Percentiles rank a stretch among this genome's conserved stretches.
phyloP scores from a whole-genome alignment of 306 rosid genomes.

The Leucaena leucocephala region DNA sequence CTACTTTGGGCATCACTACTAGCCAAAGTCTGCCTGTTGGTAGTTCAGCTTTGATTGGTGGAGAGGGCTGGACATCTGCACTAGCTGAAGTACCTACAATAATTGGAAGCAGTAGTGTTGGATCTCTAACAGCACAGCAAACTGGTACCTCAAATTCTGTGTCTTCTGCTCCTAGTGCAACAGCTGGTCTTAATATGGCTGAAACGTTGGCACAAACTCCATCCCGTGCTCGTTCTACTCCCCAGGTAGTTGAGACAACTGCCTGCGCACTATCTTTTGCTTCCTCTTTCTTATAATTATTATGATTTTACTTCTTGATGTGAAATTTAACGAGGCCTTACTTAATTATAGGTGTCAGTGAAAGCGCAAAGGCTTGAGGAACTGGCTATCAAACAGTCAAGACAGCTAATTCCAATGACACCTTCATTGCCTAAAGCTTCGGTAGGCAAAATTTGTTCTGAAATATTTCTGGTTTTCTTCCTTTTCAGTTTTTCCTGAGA shows the following conservation, averaged over 20 bases:
- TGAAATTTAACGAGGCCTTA: slow-evolving; percentile 30
- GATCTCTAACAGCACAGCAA: slow-evolving; percentile 64
- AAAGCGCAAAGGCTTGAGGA: slow-evolving; percentile 98
- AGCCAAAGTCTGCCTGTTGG: slow-evolving; percentile 81
- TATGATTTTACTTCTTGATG: slow-evolving; percentile 13
- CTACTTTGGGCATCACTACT: slow-evolving; percentile 71
- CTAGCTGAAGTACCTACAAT: slow-evolving; percentile 81
- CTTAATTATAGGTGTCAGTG: slow-evolving; percentile 58
- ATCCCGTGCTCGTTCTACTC: slow-evolving; percentile 67
- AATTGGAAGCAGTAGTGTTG: slow-evolving; percentile 66
- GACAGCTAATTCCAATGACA: slow-evolving; percentile 94
- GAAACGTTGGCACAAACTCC: slow-evolving; percentile 94
- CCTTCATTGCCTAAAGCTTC: slow-evolving; percentile 85
- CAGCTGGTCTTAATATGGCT: slow-evolving; percentile 94
- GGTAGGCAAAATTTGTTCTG: slow-evolving; percentile 54
- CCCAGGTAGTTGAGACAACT: slow-evolving; percentile 65
- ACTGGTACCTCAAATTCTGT: slow-evolving; percentile 53
- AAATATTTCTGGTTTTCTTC: slow-evolving; percentile 24
- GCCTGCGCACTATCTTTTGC: not conserved
- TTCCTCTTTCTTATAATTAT: slow-evolving; percentile 17
- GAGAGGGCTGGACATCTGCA: slow-evolving; percentile 97
- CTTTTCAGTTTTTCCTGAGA: not conserved
- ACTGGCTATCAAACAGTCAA: slow-evolving; percentile 91
- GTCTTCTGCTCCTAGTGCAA: slow-evolving; percentile 51
- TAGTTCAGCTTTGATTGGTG: slow-evolving; percentile 83